Evolutionary conservation across 2,329 filamentous ascomycete genomes (phyloP).

Genomic region (Pestalotiopsis sp.): DNA sequence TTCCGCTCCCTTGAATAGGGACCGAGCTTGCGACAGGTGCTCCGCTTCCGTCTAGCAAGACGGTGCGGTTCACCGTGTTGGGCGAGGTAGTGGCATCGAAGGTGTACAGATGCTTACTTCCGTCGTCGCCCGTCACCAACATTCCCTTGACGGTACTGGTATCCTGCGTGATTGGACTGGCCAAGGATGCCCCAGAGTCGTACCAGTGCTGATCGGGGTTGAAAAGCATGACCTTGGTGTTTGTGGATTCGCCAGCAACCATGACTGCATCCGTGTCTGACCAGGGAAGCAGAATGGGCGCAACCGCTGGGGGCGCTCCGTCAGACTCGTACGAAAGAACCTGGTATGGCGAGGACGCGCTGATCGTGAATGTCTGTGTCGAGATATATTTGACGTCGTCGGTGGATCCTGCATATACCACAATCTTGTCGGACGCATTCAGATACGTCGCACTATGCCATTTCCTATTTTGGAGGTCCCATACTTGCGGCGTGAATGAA

Average conservation of each 20-base stretch:
- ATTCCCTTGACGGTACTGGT: constrained; percentile 59
- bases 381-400: constrained; percentile 60
- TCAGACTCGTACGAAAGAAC: constrained; percentile 61
- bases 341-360: constrained; percentile 63
- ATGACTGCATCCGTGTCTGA: constrained; percentile 70
- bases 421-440: constrained; percentile 66
- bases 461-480: constrained; percentile 67
- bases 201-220: constrained; percentile 65
- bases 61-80: constrained; percentile 71
- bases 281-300: constrained; percentile 76
- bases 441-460: constrained; percentile 80
- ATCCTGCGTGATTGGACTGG: constrained; percentile 60
- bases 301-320: constrained; percentile 59
- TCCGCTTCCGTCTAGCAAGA: constrained; percentile 65
- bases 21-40: constrained; percentile 48
- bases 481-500: constrained; percentile 32
- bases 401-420: constrained; percentile 79
- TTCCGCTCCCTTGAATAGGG: constrained; percentile 33
- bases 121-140: constrained; percentile 72
- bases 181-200: constrained; percentile 65
- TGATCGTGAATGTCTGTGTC: constrained; percentile 75
- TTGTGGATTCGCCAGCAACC: constrained; percentile 70
- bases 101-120: constrained; percentile 75
- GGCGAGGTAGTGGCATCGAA: constrained; percentile 77
- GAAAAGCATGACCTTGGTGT: constrained; percentile 74